Evolutionary conservation across 257 asterid species (phyloP).

Genomic region (Verbena officinalis): DNA sequence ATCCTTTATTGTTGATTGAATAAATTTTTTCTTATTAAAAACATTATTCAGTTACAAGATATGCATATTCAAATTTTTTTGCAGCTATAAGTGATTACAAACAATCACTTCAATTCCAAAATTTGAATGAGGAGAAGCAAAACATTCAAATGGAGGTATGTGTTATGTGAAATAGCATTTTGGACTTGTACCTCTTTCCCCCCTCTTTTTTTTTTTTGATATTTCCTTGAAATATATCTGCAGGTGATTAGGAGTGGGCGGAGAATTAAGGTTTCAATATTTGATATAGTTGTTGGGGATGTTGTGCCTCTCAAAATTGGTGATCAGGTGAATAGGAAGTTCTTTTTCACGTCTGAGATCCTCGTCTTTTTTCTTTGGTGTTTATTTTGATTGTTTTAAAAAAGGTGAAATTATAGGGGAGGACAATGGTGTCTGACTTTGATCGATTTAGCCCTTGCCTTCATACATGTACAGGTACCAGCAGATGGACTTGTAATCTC

Average conservation of each 20-base stretch:
- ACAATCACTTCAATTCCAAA: conserved; percentile 93
- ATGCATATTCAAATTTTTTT: conserved; percentile 6
- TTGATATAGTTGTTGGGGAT: conserved; percentile 92
- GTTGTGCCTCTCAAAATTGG: conserved; percentile 93
- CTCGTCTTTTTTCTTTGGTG: background rate
- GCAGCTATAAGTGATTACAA: conserved; percentile 93
- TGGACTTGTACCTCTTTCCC: conserved; percentile 3
- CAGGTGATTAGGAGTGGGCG: conserved; percentile 90
- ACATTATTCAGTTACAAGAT: conserved; percentile 6
- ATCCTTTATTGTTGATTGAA: too few species aligned
- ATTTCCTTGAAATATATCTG: conserved; percentile 15
- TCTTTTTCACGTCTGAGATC: conserved; percentile 5
- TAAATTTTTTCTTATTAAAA: background rate
- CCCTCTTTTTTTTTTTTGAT: background rate
- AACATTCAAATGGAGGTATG: conserved; percentile 94
- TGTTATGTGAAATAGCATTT: conserved; percentile 7
- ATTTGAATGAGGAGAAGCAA: conserved; percentile 88
- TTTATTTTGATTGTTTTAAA: background rate
- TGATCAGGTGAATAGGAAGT: conserved; percentile 71
- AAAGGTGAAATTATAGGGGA: background rate
- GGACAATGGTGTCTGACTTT: conserved; percentile 7
- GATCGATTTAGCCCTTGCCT: conserved; percentile 19
- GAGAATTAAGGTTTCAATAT: conserved; percentile 73
- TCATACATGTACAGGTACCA: conserved; percentile 60
- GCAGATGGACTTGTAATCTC: conserved; percentile 89